phyloP scores from a whole-genome alignment of 176 grass and related monocot genomes.

The Zoysia japonica region DNA sequence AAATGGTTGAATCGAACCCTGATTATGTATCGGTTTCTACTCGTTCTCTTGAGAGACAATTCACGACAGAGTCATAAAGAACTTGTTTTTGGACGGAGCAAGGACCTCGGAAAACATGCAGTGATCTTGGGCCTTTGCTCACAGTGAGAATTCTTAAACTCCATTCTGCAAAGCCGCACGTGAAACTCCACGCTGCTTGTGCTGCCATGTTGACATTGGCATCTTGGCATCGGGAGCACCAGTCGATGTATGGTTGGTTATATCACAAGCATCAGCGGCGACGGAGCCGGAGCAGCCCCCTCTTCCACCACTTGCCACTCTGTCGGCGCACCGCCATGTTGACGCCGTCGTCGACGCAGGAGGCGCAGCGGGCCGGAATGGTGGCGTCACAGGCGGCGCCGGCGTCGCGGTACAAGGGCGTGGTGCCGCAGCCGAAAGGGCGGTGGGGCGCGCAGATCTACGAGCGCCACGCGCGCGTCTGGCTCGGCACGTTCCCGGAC shows the following conservation, averaged over 20 bases:
- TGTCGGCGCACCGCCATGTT: not conserved
- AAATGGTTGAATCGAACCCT: too few relatives aligned
- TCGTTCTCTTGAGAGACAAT: too few relatives aligned
- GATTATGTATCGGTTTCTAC: too few relatives aligned
- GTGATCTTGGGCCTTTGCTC: too few relatives aligned
- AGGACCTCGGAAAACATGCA: not conserved
- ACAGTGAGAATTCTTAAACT: too few relatives aligned
- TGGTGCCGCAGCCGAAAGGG: conserved; percentile 81
- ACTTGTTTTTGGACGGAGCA: not conserved
- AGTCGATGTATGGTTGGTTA: too few relatives aligned
- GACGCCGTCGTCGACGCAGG: too few relatives aligned
- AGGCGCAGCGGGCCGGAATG: too few relatives aligned
- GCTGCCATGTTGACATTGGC: not conserved
- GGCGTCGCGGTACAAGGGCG: conserved; percentile 76
- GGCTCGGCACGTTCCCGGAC: conserved; percentile 80
- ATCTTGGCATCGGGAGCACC: not conserved
- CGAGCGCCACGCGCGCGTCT: conserved; percentile 72
- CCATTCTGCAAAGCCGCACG: too few relatives aligned
- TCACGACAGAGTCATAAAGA: not conserved
- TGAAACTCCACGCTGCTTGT: too few relatives aligned
- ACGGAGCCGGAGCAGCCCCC: too few relatives aligned
- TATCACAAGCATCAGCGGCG: not conserved
- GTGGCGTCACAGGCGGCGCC: not conserved
- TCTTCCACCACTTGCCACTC: too few relatives aligned
- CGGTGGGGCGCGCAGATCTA: conserved; percentile 89